Base-by-base conservation (phyloP, 2,329 filamentous ascomycete genomes). In the Xylaria arbuscula region DNA sequence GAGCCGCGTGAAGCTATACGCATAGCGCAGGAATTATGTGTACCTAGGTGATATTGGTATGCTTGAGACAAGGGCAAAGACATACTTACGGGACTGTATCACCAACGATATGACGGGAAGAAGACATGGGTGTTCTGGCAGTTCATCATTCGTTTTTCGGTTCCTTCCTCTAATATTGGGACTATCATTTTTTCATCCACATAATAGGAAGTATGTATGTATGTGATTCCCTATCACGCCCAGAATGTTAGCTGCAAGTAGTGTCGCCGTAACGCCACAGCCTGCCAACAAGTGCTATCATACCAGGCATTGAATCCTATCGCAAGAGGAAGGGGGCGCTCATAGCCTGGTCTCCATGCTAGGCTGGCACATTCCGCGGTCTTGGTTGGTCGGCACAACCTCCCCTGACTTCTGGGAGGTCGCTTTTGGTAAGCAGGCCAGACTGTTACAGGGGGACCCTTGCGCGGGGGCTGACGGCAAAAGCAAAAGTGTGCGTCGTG, bases 201-300 rank as follows among this genome's bases (percentile, higher is more conserved):
- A 40, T 9, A 22, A 15, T 15, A 13, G 34, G 45, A 36, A 58
- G 8, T 42, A 15, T 22, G 36, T 55, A 19, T n/a, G 19, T 48
- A 32, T 13, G 19, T 34, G n/a, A 17, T 17, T 13, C n/a, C 28
- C 34, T 13, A 62, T 53, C 28, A 4, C 19, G 32, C 19, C 17
- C 4, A n/a, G 15, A 10, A 32, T 65, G 56, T 61, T 65, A 19
- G 66, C 66, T 68, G 56, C 62, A 65, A 38, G 62, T 62, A 34
- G 17, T 13, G 19, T 28, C 32, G 13, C 10, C 24, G 42, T 51
- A 36, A 55, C 50, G 56, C 15, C 55, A 60, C 6, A n/a, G 22
- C 24, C 42, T 56, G 56, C 34, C 56, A 19, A 32, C 34, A 11
- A 42, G 34, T 17, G n/a, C 19, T 48, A 42, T 63, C 56, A 17